Evolutionary conservation across 129 eudicot genomes (phyloP), one percentile per base, ranked within the genome.

Genomic region (Deinandra increscens): DNA sequence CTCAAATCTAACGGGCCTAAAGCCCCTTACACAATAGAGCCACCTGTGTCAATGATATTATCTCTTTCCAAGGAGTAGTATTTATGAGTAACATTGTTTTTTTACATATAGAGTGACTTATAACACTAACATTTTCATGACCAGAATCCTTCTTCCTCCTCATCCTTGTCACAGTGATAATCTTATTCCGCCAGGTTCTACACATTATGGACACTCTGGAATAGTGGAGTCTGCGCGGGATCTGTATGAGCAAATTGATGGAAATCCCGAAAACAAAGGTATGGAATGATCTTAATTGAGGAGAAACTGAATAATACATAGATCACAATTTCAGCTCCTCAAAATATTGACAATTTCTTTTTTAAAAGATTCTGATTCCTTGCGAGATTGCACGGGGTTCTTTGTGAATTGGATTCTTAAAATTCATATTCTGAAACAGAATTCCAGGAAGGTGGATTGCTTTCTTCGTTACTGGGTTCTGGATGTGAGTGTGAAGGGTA

Each of bases 401-500:
- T 43, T 43, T 9, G 10, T 43, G 26, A 54, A 53, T 54, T 46
- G 55, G 23, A 19, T 75, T 54, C 36, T 18, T 46, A 68, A 42
- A n/a, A 59, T 38, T 53, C 37, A 31, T 46, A 60, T 39, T 26
- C 15, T 13, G 44, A 61, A 61, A 29, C 81, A 77, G 76, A 69
- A 60, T 77, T 69, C 18, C 76, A 69, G 58, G 49, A 69, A 15
- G 84, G 86, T 13, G 90, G 95, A 51, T 75, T 82, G 64, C 91
- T 85, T 70, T 78, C 91, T n/a, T 84, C 91, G 4, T 71, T 88
- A 60, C 36, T 88, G 46, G 90, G 88, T 75, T 67, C 77, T 64
- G 95, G 91, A 68, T 78, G 88, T 48, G 95, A 85, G 69, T 85
- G 95, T 73, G 88, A 88, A 22, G 86, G 91, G 15, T 88, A 88